Conservation (phyloP, 164 flowering plant genomes). For the Protea cynaroides region DNA sequence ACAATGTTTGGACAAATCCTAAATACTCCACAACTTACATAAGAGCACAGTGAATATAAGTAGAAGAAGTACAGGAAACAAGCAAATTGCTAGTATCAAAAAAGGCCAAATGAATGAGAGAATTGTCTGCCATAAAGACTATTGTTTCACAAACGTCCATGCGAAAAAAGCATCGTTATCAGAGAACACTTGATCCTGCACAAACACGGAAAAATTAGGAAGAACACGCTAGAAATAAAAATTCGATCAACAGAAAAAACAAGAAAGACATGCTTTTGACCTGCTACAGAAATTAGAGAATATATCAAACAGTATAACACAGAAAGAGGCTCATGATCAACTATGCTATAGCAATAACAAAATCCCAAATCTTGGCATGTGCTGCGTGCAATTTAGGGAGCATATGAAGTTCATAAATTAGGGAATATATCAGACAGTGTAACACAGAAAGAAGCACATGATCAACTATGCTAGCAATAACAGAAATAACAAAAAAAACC, state of each 20-base stretch:
- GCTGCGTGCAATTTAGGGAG: too few relatives aligned
- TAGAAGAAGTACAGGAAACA: conserved; percentile 91
- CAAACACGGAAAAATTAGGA: not conserved
- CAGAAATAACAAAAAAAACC: not conserved
- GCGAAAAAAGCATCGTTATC: conserved; percentile 96
- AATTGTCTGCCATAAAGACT: conserved; percentile 94
- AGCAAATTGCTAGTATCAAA: conserved; percentile 91
- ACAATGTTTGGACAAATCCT: not conserved
- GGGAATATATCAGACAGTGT: too few relatives aligned
- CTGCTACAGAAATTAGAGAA: too few relatives aligned
- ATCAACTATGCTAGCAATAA: too few relatives aligned
- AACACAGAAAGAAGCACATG: too few relatives aligned
- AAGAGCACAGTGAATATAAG: conserved; percentile 60
- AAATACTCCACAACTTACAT: conserved; percentile 36
- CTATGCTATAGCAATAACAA: not conserved
- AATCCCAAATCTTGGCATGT: too few relatives aligned
- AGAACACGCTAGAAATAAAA: not conserved
- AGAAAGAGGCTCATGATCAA: not conserved
- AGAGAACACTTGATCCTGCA: conserved; percentile 87
- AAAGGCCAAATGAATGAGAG: conserved; percentile 94
- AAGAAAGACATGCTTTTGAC: not conserved
- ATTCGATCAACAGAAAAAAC: not conserved
- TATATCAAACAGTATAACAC: too few relatives aligned
- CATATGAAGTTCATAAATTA: too few relatives aligned
- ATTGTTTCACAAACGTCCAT: conserved; percentile 81